Evolutionary conservation across 805 yeast species (phyloP).

Genomic region (Yamadazyma kitorensis): DNA sequence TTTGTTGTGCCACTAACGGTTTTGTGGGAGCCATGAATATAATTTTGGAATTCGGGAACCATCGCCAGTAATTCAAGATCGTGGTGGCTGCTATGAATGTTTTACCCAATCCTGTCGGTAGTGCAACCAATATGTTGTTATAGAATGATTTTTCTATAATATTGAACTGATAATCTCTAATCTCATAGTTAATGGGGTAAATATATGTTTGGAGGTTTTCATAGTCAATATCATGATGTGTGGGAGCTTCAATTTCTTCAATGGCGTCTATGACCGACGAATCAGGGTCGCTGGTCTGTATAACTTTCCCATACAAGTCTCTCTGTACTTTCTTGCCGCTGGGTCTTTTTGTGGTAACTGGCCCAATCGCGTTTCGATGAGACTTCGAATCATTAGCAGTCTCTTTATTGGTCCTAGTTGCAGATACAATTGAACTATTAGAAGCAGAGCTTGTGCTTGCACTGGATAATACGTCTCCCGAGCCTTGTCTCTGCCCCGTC

Average conservation of each 20-base stretch:
- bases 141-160: slow-evolving; percentile 72
- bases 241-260: slow-evolving; percentile 13
- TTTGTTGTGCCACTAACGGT: slow-evolving; percentile 95
- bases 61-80: slow-evolving; percentile 82
- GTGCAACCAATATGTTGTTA: slow-evolving; percentile 77
- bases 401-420: not conserved
- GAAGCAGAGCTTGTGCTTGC: too few relatives aligned
- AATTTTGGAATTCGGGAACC: slow-evolving; percentile 79
- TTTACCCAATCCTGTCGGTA: slow-evolving; percentile 97
- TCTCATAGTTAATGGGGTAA: slow-evolving; percentile 82
- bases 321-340: slow-evolving; percentile 5
- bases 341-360: not conserved
- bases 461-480: slow-evolving; percentile 2
- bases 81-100: slow-evolving; percentile 94
- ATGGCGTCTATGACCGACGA: slow-evolving; percentile 10
- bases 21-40: slow-evolving; percentile 96
- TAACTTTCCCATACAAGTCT: slow-evolving; percentile 13
- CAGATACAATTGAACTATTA: not conserved
- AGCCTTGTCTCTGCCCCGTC: not conserved
- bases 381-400: not conserved
- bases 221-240: slow-evolving; percentile 25
- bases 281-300: too few relatives aligned
- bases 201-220: slow-evolving; percentile 43
- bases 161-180: slow-evolving; percentile 84
- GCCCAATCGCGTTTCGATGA: not conserved